Evolutionary conservation across 345 rosid genomes (phyloP), one percentile per base, ranked within the genome.

Genomic region (Kernera saxatilis): DNA sequence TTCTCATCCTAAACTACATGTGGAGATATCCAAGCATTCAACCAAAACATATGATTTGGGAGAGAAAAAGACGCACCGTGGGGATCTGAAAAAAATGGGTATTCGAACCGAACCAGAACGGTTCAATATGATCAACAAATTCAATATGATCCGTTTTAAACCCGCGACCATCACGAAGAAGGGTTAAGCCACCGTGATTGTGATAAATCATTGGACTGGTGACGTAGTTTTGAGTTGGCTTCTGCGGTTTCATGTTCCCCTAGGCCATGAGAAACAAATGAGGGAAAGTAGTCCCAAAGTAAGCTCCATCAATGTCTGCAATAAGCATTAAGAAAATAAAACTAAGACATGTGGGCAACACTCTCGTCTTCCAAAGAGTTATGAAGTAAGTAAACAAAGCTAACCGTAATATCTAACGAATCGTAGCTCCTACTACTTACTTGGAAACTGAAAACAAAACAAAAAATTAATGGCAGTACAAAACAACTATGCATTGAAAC

Each of bases 251-350:
- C 67, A 93, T 68, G 76, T 87, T 88, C 60, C 92, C 96, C 77
- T 88, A 85, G 2, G 98, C 73, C 97, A 93, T 91, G 77, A 89
- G 71, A 77, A 93, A 93, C 66, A 91, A 84, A 78, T 93, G 96
- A 13, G 96, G 92, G 76, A 87, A 90, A 12, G 98, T 90, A 1
- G 97, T 90, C 35, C 97, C 97, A 57, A 90, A 93, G 82, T 93
- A 93, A 59, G 97, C 94, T 71, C 98, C 98, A 69, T 93, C 98
- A 40, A 89, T 82, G 79, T 93, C 98, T 93, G 77, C 64, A 61
- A 21, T 21, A 59, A 30, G 33, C 22, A 84, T 86, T 60, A 86
- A 84, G 83, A 77, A 44, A 57, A 33, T 11, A 29, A 9, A 36
- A 64, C 66, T 25, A 29, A 69, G 75, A 51, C 59, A 75, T 26